phyloP scores from a whole-genome alignment of 1,284 basidiomycete species.

The Lignosus rhinocerotis region DNA sequence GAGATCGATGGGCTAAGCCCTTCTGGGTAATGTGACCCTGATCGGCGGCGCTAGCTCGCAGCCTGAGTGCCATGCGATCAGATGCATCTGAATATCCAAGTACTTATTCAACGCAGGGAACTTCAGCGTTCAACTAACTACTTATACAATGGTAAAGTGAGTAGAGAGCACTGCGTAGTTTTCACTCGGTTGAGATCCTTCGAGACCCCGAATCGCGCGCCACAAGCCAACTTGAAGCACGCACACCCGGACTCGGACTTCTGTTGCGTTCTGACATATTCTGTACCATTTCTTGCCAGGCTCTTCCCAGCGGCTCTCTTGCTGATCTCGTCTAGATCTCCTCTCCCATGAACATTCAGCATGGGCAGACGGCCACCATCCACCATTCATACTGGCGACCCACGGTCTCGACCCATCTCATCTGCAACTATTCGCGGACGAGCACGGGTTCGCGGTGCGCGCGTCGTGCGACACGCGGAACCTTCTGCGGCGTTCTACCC shows the following conservation, averaged over 20 bases:
- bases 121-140: too few species aligned
- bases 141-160: too few species aligned
- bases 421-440: background rate
- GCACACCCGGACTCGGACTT: background rate
- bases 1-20: constrained; percentile 2
- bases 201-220: too few species aligned
- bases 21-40: constrained; percentile 19
- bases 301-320: background rate
- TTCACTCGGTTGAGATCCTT: too few species aligned
- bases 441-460: background rate
- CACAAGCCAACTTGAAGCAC: too few species aligned
- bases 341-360: too few species aligned
- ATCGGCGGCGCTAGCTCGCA: constrained; percentile 24
- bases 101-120: background rate
- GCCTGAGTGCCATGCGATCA: too few species aligned
- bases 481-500: background rate
- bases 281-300: background rate
- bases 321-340: too few species aligned
- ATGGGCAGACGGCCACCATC: too few species aligned
- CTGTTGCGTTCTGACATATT: background rate
- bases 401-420: background rate
- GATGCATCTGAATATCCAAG: background rate
- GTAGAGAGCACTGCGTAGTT: too few species aligned
- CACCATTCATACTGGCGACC: too few species aligned
- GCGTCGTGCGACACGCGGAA: background rate